Base-by-base conservation (phyloP, 108 stramenopile species). In the Stephanodiscus triporus region DNA sequence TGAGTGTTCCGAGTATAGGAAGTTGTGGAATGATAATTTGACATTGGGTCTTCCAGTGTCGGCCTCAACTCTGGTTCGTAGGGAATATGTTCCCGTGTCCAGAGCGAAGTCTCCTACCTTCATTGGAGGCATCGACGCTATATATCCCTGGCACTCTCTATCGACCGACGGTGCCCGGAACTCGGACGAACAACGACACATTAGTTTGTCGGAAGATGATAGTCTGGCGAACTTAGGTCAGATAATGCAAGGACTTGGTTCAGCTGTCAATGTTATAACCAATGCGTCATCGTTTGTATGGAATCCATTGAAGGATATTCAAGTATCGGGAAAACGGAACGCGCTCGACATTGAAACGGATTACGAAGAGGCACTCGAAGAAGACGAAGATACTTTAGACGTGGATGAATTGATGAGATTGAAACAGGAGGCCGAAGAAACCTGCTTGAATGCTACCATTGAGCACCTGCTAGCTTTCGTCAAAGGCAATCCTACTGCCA, bases 21-120 rank as follows among this genome's bases (percentile, higher is more conserved):
- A 53, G 45, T 59, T 92, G 22, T 92, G 91, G 91, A 92, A 92
- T 66, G 70, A 85, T 47, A 77, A 82, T 59, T 61, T 78, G 19
- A 64, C 76, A 16, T 20, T 77, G 63, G 78, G 78, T 22, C 61
- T 73, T 66, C 36, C 59, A 20, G 38, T 48, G 13, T 30, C 27
- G 50, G 57, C 57, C 7, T 57, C 68, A 23, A 72, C 75, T 16
- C 32, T 45, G 36, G 68, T 64, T 17, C 62, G 70, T 5, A 40
- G 79, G 4, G 43, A 58, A 23, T 80, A 76, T 66, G 74, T 76
- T 42, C 69, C 75, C 29, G 66, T 13, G 14, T 2, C 36, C 45
- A 23, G 34, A 68, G 14, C 50, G 19, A 30, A 20, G 36, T 36
- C 23, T 19, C 38, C 34, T 11, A 36, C 37, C 10, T 45, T 16